These are phyloP conservation scores for Cystobasidium ongulense DNA, from an alignment of 768 basidiomycete genomes.

Conservation along the genomic window DNA sequence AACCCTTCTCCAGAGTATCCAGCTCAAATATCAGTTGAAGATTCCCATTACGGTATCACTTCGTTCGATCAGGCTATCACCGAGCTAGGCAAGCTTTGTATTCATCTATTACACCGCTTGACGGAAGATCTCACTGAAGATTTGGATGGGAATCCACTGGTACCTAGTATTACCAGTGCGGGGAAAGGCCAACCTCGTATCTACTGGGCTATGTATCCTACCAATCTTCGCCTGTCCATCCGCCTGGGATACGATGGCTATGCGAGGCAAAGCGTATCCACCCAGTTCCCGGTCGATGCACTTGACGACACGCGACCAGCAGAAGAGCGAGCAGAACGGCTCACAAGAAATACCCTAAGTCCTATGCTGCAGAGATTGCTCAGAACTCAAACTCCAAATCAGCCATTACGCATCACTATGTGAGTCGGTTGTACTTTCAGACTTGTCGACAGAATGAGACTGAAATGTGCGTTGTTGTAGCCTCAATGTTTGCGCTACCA, in stretches of 20 bases:
- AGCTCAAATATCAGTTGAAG: slow-evolving; percentile 37
- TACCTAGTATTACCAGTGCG: not conserved
- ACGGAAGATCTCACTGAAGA: slow-evolving; percentile 37
- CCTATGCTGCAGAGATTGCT: slow-evolving; percentile 17
- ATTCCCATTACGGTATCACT: slow-evolving; percentile 31
- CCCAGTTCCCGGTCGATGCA: slow-evolving; percentile 25
- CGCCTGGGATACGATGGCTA: slow-evolving; percentile 13
- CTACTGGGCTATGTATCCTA: slow-evolving; percentile 30
- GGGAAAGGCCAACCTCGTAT: not conserved
- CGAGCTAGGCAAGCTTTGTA: slow-evolving; percentile 28
- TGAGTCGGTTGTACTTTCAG: not conserved
- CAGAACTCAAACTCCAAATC: not conserved
- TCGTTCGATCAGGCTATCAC: slow-evolving; percentile 8
- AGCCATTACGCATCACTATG: slow-evolving; percentile 13
- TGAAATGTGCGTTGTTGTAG: not conserved
- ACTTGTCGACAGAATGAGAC: not conserved
- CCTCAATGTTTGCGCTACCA: slow-evolving; percentile 19
- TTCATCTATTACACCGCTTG: slow-evolving; percentile 32
- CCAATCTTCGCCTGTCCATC: slow-evolving; percentile 31
- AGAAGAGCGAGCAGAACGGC: slow-evolving; percentile 9
- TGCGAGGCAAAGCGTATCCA: slow-evolving; percentile 23
- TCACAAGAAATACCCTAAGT: slow-evolving; percentile 2
- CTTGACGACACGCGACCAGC: slow-evolving; percentile 10
- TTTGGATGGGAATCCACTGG: not conserved
- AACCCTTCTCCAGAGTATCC: slow-evolving; percentile 37